Evolutionary conservation across 2,329 filamentous ascomycete genomes (phyloP), one percentile per base, ranked within the genome.

Genomic region (Pyricularia grisea): DNA sequence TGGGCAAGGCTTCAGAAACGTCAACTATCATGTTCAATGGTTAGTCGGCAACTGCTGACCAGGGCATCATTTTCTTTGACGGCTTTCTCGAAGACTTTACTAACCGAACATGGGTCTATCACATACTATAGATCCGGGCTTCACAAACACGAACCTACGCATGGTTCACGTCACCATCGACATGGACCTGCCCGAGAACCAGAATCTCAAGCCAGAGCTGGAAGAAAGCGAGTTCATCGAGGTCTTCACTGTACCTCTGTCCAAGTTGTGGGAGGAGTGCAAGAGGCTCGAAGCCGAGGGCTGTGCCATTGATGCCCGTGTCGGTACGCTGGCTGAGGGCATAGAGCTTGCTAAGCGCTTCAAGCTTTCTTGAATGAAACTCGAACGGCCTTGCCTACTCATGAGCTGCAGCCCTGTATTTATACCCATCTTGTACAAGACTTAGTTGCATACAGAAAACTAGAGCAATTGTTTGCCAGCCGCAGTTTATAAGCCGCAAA

Each of bases 181-280:
- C 77, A 87, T 91, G 83, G 83, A 80, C 4, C 80, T 88, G 1
- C 85, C 89, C 0, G 88, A 88, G 73, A 94, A 94, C 75, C 85
- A 89, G 75, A 82, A 91, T 68, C 87, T 87, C 1, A 83, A 88
- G 76, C 88, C 91, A 0, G 81, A 90, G 75, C 82, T 94, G 7
- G 91, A 94, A 76, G 91, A 93, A 30, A 90, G 88, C 71, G 92
- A 94, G 79, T 94, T 93, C 75, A 94, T 94, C 74, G 91, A 94
- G 76, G 89, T 89, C 42, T 94, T 94, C 74, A 87, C 85, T 10
- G 83, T 92, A 9, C 89, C 88, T 6, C 75, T 94, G 63, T 80
- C 78, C 25, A 81, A 84, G 17, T 77, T 94, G 58, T 93, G 90
- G 81, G 83, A 83, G 0, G 88, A 90, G 75, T 89, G 89, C 75